These are phyloP conservation scores for Tricholomella constricta DNA, from an alignment of 768 basidiomycete genomes.

Conservation along the genomic window DNA sequence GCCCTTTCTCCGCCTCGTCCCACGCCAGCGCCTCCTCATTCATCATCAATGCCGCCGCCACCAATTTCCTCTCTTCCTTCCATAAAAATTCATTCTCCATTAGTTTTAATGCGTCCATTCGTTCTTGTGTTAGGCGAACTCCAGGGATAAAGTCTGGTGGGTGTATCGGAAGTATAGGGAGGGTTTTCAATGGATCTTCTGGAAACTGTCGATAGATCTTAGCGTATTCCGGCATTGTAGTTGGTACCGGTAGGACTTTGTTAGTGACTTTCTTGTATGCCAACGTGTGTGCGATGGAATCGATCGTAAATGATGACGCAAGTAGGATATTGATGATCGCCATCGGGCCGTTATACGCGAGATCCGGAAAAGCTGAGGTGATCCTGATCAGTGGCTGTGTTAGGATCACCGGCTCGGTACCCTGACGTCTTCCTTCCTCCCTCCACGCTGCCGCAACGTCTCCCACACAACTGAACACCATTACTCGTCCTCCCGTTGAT, in stretches of 20 bases:
- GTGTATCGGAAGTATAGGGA: conserved; percentile 17
- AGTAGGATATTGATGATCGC: neutral
- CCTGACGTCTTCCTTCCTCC: neutral
- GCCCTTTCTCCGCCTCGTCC: conserved; percentile 23
- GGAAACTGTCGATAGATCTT: conserved; percentile 19
- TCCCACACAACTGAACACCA: neutral
- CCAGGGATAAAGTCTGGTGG: conserved; percentile 18
- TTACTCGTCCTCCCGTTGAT: neutral
- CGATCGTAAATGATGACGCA: no score
- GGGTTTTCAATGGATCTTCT: conserved; percentile 24
- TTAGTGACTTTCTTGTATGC: no score
- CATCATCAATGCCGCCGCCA: conserved; percentile 4
- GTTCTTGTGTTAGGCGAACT: conserved; percentile 21
- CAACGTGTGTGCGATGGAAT: no score
- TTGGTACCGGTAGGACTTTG: conserved; percentile 21
- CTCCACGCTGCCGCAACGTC: no score
- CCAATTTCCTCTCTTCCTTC: conserved; percentile 14
- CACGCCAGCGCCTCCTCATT: conserved; percentile 32
- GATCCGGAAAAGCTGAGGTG: neutral
- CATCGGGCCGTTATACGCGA: neutral
- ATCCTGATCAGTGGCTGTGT: no score
- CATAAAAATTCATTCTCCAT: conserved; percentile 24
- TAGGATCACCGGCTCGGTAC: neutral
- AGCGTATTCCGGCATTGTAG: conserved; percentile 14
- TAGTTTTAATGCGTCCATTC: conserved; percentile 20